Conservation (phyloP, 2,329 filamentous ascomycete genomes). For the Phaeosphaeria sp. region DNA sequence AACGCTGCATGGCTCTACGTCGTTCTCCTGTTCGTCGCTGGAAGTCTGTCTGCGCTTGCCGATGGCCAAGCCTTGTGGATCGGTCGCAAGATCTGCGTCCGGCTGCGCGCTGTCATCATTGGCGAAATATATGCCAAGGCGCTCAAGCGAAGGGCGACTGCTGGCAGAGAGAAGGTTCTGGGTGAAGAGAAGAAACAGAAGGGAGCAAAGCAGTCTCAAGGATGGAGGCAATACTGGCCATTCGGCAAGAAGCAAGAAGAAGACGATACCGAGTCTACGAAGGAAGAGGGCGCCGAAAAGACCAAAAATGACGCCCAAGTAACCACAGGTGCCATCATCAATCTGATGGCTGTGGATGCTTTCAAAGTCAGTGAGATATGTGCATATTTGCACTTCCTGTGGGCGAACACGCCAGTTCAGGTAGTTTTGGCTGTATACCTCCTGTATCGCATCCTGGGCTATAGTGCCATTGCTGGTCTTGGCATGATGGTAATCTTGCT, state of each 20-base stretch:
- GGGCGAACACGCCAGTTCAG: slow-evolving; percentile 89
- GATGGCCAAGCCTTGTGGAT: slow-evolving; percentile 91
- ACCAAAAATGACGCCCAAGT: slow-evolving; percentile 71
- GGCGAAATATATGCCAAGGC: slow-evolving; percentile 98
- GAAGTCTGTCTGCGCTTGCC: slow-evolving; percentile 79
- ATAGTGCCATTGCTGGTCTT: slow-evolving; percentile 92
- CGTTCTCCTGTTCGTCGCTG: slow-evolving; percentile 83
- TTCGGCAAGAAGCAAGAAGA: slow-evolving; percentile 67
- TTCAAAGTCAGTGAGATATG: slow-evolving; percentile 98
- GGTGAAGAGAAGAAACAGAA: slow-evolving; percentile 61
- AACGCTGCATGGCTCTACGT: slow-evolving; percentile 98
- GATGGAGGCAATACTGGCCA: slow-evolving; percentile 55
- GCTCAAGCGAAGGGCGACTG: slow-evolving; percentile 84
- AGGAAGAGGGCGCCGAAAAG: slow-evolving; percentile 36
- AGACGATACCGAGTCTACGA: slow-evolving; percentile 51
- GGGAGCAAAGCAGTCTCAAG: slow-evolving; percentile 48
- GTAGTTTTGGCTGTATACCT: slow-evolving; percentile 80
- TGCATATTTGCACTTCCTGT: slow-evolving; percentile 94
- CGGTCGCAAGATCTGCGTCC: slow-evolving; percentile 91
- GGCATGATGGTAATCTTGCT: slow-evolving; percentile 87
- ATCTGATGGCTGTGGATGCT: slow-evolving; percentile 98
- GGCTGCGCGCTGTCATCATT: slow-evolving; percentile 90
- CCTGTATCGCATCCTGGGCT: slow-evolving; percentile 87
- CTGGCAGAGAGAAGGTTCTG: slow-evolving; percentile 73
- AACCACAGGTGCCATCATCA: slow-evolving; percentile 97